Evolutionary conservation across 2,329 filamentous ascomycete genomes (phyloP), one percentile per base, ranked within the genome.

Genomic region (Cryphonectria parasitica): DNA sequence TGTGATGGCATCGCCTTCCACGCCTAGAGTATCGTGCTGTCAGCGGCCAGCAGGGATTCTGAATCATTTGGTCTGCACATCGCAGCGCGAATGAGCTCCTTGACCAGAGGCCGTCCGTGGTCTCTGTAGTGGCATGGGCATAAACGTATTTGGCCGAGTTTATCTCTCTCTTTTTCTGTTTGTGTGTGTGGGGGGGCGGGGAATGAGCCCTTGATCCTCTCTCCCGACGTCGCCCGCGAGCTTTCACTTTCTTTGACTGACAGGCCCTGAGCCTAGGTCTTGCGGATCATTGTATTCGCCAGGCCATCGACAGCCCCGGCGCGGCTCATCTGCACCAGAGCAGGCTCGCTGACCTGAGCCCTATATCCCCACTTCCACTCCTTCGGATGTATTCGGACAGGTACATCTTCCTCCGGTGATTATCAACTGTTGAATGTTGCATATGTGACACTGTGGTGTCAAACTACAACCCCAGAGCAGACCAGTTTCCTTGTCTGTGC

Each of bases 331-430:
- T 39, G 58, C 58, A 61, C 39, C 58, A 61, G 34, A 39, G 11
- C 58, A 39, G 58, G 19, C 58, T 61, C 17, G 22, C 58, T 61
- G 58, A n/a, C 58, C 34, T 39, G 58, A 61, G 58, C 31, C 58
- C 31, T 39, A 61, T 36, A 39, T 61, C 34, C 58, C 58, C 58
- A n/a, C 58, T 36, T 39, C 22, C 10, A 6, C 28, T 61, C 17
- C 58, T 39, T 39, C 19, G 34, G 58, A 61, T 36, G 31, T 61
- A 25, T 61, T 61, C 58, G 34, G 58, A 36, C 11, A 34, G 58
- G 34, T 39, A 61, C 31, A n/a, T 22, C 31, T 61, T 39, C 19
- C 10, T 61, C n/a, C 31, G 58, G 31, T 19, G 39, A 61, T 61
- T 61, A 22, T 36, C 31, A 39, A 34, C 25, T 61, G 31, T 61